Percentiles rank a stretch among this genome's conserved stretches.
Evolutionary conservation across 495 filamentous ascomycete genomes (phyloP).

Genomic region (Collariella sp.): DNA sequence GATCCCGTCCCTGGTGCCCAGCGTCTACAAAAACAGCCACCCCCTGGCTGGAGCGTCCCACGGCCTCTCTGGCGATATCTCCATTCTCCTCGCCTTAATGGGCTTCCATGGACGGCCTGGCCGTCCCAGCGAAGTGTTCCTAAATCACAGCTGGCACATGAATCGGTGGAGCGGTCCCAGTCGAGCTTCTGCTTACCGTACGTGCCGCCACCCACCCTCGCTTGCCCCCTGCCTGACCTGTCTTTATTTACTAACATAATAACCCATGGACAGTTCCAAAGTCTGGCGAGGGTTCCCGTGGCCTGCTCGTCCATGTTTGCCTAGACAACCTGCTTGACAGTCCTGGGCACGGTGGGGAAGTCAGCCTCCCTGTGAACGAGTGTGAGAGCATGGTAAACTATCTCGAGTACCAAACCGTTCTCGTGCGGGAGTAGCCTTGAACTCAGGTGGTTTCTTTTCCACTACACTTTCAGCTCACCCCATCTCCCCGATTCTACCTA

Average conservation of each 20-base stretch:
- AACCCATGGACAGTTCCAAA: slow-evolving; percentile 4
- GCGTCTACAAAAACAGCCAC: slow-evolving; percentile 14
- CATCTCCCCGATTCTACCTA: background rate
- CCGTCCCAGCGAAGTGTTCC: slow-evolving; percentile 16
- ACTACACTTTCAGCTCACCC: too few species aligned
- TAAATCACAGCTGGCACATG: slow-evolving; percentile 8
- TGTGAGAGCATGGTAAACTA: background rate
- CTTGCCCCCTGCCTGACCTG: too few species aligned
- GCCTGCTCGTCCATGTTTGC: slow-evolving; percentile 22
- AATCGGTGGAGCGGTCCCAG: slow-evolving; percentile 11
- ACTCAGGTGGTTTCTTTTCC: background rate
- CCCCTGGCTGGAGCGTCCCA: background rate
- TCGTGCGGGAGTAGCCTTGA: slow-evolving; percentile 4
- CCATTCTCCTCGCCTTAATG: slow-evolving; percentile 26
- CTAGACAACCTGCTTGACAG: slow-evolving; percentile 12
- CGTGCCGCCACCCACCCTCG: too few species aligned
- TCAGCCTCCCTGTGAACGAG: background rate
- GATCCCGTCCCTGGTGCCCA: slow-evolving; percentile 29
- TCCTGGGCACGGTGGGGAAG: background rate
- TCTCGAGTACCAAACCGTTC: slow-evolving; percentile 4
- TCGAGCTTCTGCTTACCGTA: slow-evolving; percentile 15
- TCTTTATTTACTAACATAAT: background rate
- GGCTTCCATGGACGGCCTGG: slow-evolving; percentile 15
- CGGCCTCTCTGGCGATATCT: slow-evolving; percentile 24
- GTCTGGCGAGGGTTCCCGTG: slow-evolving; percentile 12